Evolutionary conservation across 345 rosid genomes (phyloP), one percentile per base, ranked within the genome.

Genomic region (Corymbia maculata): DNA sequence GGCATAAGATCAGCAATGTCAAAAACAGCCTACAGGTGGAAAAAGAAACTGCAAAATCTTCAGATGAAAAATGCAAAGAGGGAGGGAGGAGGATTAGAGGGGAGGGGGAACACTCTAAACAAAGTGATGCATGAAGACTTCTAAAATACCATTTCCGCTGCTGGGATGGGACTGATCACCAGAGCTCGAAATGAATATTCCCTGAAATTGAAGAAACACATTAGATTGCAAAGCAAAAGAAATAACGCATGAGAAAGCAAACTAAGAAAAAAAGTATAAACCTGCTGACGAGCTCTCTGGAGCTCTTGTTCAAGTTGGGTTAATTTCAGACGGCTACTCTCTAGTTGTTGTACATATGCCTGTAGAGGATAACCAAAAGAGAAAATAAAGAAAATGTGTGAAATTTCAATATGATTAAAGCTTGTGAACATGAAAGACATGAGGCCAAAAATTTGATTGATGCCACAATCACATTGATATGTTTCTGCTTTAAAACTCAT

Each of bases 261-360:
- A 75, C 84, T 19, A 42, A 42, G 49, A 90, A 90, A 59, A 36
- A 89, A 36, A 51, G 70, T 70, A 82, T 51, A 59, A 87, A 97
- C 99, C 98, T 96, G 99, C 90, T 97, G 98, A 86, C 98, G 96
- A 80, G 99, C 98, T 92, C 96, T 93, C 93, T 97, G 98, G 79
- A 97, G 95, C 93, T 97, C 99, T 91, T 96, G 99, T 91, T 97
- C 98, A 30, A 97, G 97, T 91, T 94, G 96, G 42, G 97, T 95
- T 91, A 97, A 91, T 89, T 97, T 97, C 89, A 97, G 91, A 79
- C 98, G 93, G 92, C 98, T 97, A 90, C 96, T 97, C 93, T 97
- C 99, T 87, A 97, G 92, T 91, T 95, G 99, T 90, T 97, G 99
- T 85, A 97, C 99, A 91, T 97, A 97, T 12, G 98, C 99, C 99